Evolutionary conservation across 169 alveolate species (phyloP), one percentile per base, ranked within the genome.

Genomic region (Plasmodium cynomolgi): DNA sequence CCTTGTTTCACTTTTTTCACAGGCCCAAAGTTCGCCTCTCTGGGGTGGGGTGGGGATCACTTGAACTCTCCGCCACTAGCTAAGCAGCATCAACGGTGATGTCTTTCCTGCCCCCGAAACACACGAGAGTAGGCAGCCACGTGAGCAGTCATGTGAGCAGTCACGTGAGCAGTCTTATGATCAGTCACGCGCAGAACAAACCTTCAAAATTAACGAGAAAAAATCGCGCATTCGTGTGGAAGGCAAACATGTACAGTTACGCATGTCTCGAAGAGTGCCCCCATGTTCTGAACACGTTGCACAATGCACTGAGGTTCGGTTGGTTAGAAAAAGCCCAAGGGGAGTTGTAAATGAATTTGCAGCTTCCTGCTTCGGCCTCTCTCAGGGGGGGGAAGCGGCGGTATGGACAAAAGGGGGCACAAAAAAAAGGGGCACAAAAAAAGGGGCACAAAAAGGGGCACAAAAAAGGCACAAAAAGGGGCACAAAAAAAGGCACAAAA

Each of bases 271-370:
- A 79, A 39, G 26, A 17, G 23, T 17, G 72, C 54, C 84, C 62
- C 84, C 84, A 79, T 79, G 72, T 79, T 79, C 29, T 79, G 33
- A 79, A 79, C 68, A 79, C 31, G 41, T 79, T 39, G 84, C 39
- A 34, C 84, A 79, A 26, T 79, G 62, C 44, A 79, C 26, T 39
- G 54, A 79, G 6, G 50, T 79, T 79, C 84, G 13, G 17, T 20
- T 37, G 33, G 7, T 3, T 11, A 79, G 50, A 39, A 47, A 20
- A 39, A 62, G 2, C 6, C 13, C 75, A n/a, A 62, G 34, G 37
- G 15, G 33, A 4, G 29, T 20, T 62, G 34, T 62, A 62, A 62
- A 62, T 62, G 8, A 62, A 62, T n/a, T 62, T 62, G 75, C 26
- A 20, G 33, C 75, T 62, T 62, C 34, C 34, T 62, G 17, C 5